phyloP scores from a whole-genome alignment of 352 stramenopile species.

The Pelagophyceae sp. region DNA sequence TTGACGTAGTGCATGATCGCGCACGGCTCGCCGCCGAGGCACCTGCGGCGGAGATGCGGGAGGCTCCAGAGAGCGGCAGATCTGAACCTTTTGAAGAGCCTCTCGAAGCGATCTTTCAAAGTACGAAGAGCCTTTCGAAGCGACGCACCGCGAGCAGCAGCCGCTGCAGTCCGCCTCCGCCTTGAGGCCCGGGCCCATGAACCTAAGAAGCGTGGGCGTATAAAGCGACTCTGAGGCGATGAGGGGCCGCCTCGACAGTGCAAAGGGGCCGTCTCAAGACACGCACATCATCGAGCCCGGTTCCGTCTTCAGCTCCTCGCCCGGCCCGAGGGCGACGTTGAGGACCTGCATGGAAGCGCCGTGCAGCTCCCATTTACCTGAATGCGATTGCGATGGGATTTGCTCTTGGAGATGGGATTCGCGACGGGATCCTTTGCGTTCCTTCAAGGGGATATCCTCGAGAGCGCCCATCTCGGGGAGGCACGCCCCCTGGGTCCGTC shows the following conservation, averaged over 20 bases:
- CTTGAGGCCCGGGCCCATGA: constrained; percentile 21
- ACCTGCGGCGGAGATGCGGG: background rate
- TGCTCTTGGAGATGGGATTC: no score
- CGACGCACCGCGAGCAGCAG: constrained; percentile 27
- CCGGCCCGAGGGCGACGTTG: constrained; percentile 20
- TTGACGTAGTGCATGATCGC: constrained; percentile 30
- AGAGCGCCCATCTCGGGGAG: no score
- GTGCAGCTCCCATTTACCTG: constrained; percentile 10
- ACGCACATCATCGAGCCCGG: constrained; percentile 27
- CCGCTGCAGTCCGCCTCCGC: constrained; percentile 15
- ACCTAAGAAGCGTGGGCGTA: no score
- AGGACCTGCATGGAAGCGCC: constrained; percentile 23
- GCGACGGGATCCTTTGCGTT: no score
- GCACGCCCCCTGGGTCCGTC: no score
- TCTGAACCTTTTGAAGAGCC: constrained; percentile 34
- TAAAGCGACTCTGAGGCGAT: no score
- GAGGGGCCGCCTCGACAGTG: no score
- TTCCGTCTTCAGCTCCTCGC: constrained; percentile 21
- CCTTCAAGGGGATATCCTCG: no score
- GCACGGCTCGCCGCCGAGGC: constrained; percentile 2
- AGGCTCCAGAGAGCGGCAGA: background rate
- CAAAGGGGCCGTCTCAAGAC: no score
- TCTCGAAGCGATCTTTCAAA: constrained; percentile 27
- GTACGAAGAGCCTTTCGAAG: background rate
- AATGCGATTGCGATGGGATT: no score